phyloP scores from a whole-genome alignment of 371 early-diverging fungal species.

The Mortierella sp. region DNA sequence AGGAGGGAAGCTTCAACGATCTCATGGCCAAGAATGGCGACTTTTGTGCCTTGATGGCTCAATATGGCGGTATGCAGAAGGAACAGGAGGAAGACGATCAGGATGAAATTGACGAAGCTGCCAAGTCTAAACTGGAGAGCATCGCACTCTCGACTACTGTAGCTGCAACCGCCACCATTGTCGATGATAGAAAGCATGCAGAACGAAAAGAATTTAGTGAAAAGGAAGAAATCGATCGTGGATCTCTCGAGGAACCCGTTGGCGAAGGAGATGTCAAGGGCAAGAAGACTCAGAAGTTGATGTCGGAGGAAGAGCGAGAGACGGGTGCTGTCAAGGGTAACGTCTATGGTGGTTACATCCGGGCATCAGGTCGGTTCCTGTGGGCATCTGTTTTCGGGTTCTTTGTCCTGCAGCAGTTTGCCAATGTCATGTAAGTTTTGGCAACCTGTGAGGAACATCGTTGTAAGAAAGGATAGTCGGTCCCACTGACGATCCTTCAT shows the following conservation, averaged over 20 bases:
- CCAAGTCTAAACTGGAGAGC: too few relatives aligned
- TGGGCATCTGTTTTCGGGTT: constrained; percentile 14
- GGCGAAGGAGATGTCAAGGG: constrained; percentile 9
- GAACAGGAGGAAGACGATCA: constrained; percentile 37
- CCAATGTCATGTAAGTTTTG: constrained; percentile 50
- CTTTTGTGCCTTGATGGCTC: constrained; percentile 61
- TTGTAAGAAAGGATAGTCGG: too few relatives aligned
- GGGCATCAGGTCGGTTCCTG: constrained; percentile 35
- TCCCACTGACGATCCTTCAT: too few relatives aligned
- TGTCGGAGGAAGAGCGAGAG: constrained; percentile 56
- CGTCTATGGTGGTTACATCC: constrained; percentile 54
- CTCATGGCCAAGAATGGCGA: constrained; percentile 60
- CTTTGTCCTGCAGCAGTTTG: constrained; percentile 35
- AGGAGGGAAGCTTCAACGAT: constrained; percentile 61
- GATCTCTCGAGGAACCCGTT: constrained; percentile 9
- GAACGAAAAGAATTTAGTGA: background rate
- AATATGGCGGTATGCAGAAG: constrained; percentile 62
- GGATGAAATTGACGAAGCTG: constrained; percentile 19
- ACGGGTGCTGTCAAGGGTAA: constrained; percentile 52
- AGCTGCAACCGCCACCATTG: too few relatives aligned
- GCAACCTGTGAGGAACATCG: too few relatives aligned
- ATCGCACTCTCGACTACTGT: too few relatives aligned
- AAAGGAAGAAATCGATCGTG: background rate
- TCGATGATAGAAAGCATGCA: too few relatives aligned
- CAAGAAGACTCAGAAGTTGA: constrained; percentile 31